These are phyloP conservation scores for Lepidium sativum DNA, from an alignment of 345 rosid genomes.

Conservation along the genomic window DNA sequence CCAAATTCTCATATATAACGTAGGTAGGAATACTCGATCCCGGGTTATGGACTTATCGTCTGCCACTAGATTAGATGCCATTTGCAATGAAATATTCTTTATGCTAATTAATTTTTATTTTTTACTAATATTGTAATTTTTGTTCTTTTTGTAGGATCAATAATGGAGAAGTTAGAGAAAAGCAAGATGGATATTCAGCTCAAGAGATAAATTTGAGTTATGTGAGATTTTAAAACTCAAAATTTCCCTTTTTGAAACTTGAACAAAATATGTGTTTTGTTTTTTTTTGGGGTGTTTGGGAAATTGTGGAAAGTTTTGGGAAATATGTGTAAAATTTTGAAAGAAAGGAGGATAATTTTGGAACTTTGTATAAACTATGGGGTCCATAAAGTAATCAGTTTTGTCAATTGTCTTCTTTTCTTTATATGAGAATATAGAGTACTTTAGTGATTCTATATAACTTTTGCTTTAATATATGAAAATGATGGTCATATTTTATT, in stretches of 20 bases:
- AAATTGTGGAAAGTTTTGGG: constrained; percentile 7
- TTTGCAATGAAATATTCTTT: too few relatives aligned
- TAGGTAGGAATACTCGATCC: too few relatives aligned
- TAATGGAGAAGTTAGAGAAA: constrained; percentile 36
- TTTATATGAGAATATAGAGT: constrained; percentile 5
- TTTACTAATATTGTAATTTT: background rate
- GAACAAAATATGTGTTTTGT: constrained; percentile 13
- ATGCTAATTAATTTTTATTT: background rate
- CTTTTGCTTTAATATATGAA: constrained; percentile 24
- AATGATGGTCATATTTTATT: constrained; percentile 12
- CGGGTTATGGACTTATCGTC: too few relatives aligned
- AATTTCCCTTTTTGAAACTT: constrained; percentile 10
- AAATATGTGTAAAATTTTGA: constrained; percentile 22
- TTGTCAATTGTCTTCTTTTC: constrained; percentile 18
- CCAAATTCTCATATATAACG: too few relatives aligned
- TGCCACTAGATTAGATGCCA: too few relatives aligned
- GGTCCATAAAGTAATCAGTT: constrained; percentile 25
- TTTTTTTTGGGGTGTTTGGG: constrained; percentile 13
- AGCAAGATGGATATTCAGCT: constrained; percentile 38
- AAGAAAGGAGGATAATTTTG: constrained; percentile 20
- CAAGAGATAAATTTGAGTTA: constrained; percentile 30
- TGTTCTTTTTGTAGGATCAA: constrained; percentile 23
- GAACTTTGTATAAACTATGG: constrained; percentile 28
- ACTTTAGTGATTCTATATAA: background rate
- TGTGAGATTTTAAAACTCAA: constrained; percentile 14